Evolutionary conservation across 306 rosid species (phyloP).

Genomic region (Pterocarpus santalinus): DNA sequence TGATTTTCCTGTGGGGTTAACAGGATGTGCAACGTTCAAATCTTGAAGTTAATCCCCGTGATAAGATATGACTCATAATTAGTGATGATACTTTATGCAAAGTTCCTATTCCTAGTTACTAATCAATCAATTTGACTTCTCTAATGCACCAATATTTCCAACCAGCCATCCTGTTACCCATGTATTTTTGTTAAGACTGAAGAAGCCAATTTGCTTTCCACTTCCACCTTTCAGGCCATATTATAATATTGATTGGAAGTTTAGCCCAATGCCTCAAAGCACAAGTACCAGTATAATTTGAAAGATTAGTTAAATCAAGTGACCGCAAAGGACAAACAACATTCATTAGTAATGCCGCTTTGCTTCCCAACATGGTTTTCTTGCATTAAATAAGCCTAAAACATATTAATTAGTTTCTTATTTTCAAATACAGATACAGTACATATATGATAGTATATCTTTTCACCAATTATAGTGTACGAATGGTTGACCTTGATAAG

Average conservation of each 20-base stretch:
- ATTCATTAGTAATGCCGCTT: slow-evolving; percentile 56
- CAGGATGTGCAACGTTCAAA: slow-evolving; percentile 29
- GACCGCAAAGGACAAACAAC: slow-evolving; percentile 59
- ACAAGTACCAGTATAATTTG: slow-evolving; percentile 25
- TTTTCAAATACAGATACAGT: not conserved
- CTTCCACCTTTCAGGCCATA: slow-evolving; percentile 35
- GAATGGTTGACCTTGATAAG: slow-evolving; percentile 52
- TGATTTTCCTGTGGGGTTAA: slow-evolving; percentile 41
- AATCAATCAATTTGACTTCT: slow-evolving; percentile 48
- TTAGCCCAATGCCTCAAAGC: not conserved
- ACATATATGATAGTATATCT: not conserved
- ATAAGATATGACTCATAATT: slow-evolving; percentile 28
- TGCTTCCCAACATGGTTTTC: slow-evolving; percentile 73
- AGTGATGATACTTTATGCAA: slow-evolving; percentile 37
- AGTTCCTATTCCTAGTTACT: slow-evolving; percentile 24
- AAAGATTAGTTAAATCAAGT: slow-evolving; percentile 39
- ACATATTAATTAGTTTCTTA: slow-evolving; percentile 35
- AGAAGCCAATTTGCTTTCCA: slow-evolving; percentile 53
- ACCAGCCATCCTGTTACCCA: slow-evolving; percentile 21
- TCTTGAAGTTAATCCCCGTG: slow-evolving; percentile 34
- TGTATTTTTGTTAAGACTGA: not conserved
- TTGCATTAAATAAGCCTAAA: slow-evolving; percentile 45
- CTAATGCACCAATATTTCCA: slow-evolving; percentile 41
- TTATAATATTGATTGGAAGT: slow-evolving; percentile 41
- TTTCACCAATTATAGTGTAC: slow-evolving; percentile 23